Conservation (phyloP, 2,329 filamentous ascomycete genomes). For the Fusarium sarcochroum region DNA sequence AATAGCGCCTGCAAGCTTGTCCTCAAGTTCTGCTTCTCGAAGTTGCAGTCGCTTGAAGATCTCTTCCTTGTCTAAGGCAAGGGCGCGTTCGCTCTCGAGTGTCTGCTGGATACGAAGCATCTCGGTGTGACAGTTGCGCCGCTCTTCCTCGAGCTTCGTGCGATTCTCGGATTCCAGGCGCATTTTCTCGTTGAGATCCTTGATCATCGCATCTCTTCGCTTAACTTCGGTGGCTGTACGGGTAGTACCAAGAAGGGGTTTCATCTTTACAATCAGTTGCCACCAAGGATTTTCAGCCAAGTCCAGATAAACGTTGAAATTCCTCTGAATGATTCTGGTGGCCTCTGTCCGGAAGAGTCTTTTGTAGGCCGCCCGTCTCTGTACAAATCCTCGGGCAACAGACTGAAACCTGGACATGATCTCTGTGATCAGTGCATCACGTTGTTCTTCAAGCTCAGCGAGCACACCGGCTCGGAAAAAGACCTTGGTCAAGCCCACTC, state of each 20-base stretch:
- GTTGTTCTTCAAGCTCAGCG: conserved; percentile 95
- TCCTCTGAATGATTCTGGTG: conserved; percentile 92
- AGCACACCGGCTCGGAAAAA: conserved; percentile 98
- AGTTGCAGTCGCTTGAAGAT: conserved; percentile 97
- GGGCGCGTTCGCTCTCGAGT: conserved; percentile 93
- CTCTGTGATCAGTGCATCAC: conserved; percentile 91
- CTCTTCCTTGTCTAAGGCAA: conserved; percentile 97
- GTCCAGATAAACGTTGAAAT: conserved; percentile 92
- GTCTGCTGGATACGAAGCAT: conserved; percentile 93
- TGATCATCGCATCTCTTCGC: conserved; percentile 93
- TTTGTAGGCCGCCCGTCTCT: conserved; percentile 91
- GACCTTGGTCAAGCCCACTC: conserved; percentile 95
- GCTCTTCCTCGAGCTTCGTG: conserved; percentile 89
- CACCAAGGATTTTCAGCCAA: conserved; percentile 97
- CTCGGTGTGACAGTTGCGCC: conserved; percentile 87
- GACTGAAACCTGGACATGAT: conserved; percentile 97
- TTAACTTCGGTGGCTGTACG: conserved; percentile 94
- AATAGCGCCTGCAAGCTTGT: conserved; percentile 91
- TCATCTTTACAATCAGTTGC: conserved; percentile 95
- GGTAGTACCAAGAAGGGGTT: conserved; percentile 91
- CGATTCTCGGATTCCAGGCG: conserved; percentile 80
- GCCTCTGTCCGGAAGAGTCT: conserved; percentile 94
- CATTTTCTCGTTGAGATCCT: conserved; percentile 87
- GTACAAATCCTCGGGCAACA: conserved; percentile 88
- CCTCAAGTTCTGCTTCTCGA: conserved; percentile 91